phyloP scores from a whole-genome alignment of 805 yeast species.

The Kazachstania taianensis region DNA sequence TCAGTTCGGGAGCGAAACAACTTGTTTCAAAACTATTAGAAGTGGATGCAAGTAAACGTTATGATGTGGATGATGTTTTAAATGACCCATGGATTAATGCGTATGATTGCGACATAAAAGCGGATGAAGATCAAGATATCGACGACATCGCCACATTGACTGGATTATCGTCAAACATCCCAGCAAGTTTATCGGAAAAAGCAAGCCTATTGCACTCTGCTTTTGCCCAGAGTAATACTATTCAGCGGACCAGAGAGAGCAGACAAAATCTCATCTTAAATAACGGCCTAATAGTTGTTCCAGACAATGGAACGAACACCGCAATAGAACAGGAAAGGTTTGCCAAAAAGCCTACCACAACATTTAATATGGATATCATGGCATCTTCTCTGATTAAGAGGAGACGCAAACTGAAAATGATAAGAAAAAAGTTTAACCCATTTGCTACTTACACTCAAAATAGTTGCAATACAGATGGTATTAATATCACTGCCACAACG shows the following conservation, averaged over 20 bases:
- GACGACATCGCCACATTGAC: background rate
- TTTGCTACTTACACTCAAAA: no score
- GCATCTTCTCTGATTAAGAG: background rate
- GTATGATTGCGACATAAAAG: conserved; percentile 14
- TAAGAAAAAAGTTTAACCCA: no score
- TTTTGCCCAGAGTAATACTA: conserved; percentile 2
- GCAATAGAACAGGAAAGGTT: no score
- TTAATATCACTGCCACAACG: no score
- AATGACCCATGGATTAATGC: conserved; percentile 55
- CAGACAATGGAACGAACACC: conserved; percentile 1
- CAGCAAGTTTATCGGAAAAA: background rate
- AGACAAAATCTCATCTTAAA: background rate
- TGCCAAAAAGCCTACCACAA: no score
- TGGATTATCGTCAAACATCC: background rate
- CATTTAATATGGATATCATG: background rate
- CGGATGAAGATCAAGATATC: background rate
- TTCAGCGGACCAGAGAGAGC: conserved; percentile 3
- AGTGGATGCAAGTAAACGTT: conserved; percentile 58
- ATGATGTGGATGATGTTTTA: conserved; percentile 53
- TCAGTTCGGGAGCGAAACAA: conserved; percentile 54
- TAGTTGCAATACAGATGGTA: no score
- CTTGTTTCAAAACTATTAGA: conserved; percentile 56
- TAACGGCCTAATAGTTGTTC: conserved; percentile 2
- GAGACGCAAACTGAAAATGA: no score
- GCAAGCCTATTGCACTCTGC: conserved; percentile 2